Percentiles rank a stretch among this genome's conserved stretches.
Evolutionary conservation across 495 filamentous ascomycete genomes (phyloP).

Genomic region (Aspergillus nanangensis): DNA sequence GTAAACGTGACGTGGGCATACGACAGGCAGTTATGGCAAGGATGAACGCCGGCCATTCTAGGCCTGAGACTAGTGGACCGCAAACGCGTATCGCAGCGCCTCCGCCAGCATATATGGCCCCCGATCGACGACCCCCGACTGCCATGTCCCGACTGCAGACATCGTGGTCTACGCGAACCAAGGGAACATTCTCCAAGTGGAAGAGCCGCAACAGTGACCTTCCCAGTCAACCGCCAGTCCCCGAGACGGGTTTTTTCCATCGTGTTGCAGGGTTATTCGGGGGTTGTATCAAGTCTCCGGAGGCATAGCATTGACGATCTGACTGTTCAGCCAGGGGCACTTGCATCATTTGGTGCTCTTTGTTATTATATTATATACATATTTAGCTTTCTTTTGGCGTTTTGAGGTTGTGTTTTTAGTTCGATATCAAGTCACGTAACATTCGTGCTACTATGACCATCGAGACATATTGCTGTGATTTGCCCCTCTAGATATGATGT

Average conservation of each 20-base stretch:
- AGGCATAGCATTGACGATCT: too few relatives aligned
- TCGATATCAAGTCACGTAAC: too few relatives aligned
- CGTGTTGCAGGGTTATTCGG: not conserved
- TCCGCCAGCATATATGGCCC: not conserved
- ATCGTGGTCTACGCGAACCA: not conserved
- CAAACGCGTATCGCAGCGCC: not conserved
- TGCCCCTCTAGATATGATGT: too few relatives aligned
- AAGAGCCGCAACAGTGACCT: not conserved
- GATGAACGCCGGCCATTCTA: conserved; percentile 14
- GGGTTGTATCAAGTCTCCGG: not conserved
- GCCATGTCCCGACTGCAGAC: not conserved
- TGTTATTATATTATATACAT: too few relatives aligned
- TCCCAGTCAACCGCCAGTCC: too few relatives aligned
- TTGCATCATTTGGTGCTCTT: too few relatives aligned
- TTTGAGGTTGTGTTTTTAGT: too few relatives aligned
- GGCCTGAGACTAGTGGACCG: not conserved
- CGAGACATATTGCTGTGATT: too few relatives aligned
- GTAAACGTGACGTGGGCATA: conserved; percentile 13
- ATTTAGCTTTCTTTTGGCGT: too few relatives aligned
- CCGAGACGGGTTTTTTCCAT: not conserved
- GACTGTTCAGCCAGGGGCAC: too few relatives aligned
- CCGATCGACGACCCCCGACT: not conserved
- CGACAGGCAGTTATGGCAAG: conserved; percentile 26
- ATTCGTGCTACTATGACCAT: too few relatives aligned
- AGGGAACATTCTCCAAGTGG: not conserved